A percentile compares a stretch with the other conserved stretches of the same genome.
phyloP scores from a whole-genome alignment of 2,329 filamentous ascomycete species.

The Zasmidium cellare region DNA sequence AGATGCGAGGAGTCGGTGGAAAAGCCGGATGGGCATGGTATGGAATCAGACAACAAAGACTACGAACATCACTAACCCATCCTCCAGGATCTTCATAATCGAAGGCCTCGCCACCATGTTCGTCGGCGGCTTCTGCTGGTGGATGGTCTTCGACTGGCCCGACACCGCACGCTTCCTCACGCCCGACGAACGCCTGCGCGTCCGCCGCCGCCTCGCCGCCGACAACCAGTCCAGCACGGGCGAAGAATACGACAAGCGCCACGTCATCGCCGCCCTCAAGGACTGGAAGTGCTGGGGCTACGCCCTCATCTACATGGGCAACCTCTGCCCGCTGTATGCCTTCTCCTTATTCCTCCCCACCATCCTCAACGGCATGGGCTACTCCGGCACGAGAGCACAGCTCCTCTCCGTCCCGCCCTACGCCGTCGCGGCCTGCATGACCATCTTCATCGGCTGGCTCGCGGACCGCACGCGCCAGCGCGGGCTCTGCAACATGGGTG shows the following conservation, averaged over 20 bases:
- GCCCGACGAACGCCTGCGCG: slow-evolving; percentile 35
- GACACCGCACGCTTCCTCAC: slow-evolving; percentile 59
- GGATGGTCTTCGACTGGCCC: slow-evolving; percentile 56
- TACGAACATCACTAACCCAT: neutral
- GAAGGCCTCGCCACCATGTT: slow-evolving; percentile 67
- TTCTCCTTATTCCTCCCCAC: slow-evolving; percentile 36
- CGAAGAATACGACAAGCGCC: slow-evolving; percentile 28
- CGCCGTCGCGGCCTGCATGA: slow-evolving; percentile 61
- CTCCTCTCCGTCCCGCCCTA: slow-evolving; percentile 75
- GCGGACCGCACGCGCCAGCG: slow-evolving; percentile 73
- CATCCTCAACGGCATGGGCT: slow-evolving; percentile 42
- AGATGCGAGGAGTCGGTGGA: slow-evolving; percentile 65
- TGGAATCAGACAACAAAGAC: neutral
- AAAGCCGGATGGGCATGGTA: slow-evolving; percentile 42
- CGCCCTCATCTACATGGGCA: slow-evolving; percentile 73
- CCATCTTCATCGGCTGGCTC: slow-evolving; percentile 67
- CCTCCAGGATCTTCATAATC: slow-evolving; percentile 42
- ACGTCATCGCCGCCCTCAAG: slow-evolving; percentile 47
- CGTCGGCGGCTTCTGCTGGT: slow-evolving; percentile 46
- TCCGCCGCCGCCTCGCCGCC: slow-evolving; percentile 26
- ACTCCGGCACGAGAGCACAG: slow-evolving; percentile 36
- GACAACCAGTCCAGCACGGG: slow-evolving; percentile 28
- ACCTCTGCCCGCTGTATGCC: slow-evolving; percentile 29
- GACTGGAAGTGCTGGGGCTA: slow-evolving; percentile 83
- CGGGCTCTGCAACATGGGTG: slow-evolving; percentile 75